Percentiles rank a stretch among this genome's conserved stretches.
phyloP scores from a whole-genome alignment of 768 basidiomycete species.

The Boletellus ananiceps region DNA sequence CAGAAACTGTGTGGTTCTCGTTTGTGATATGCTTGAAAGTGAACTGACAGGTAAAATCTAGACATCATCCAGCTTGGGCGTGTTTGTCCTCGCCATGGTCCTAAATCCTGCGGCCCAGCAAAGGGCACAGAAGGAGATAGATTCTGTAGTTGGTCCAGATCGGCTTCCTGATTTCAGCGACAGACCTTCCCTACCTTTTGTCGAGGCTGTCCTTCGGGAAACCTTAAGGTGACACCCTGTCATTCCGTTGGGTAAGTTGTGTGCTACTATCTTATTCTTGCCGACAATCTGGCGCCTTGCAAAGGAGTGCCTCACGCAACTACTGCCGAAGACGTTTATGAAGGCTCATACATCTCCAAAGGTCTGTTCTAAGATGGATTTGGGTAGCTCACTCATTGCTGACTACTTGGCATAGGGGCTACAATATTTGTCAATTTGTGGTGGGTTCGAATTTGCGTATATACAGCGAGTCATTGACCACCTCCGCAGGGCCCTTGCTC shows the following conservation, averaged over 20 bases:
- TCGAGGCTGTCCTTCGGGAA: constrained; percentile 24
- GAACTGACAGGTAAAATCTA: constrained; percentile 2
- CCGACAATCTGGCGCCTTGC: neutral
- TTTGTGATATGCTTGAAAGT: neutral
- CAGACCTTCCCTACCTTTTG: constrained; percentile 20
- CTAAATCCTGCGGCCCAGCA: constrained; percentile 22
- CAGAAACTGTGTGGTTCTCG: constrained; percentile 22
- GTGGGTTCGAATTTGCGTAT: constrained; percentile 5
- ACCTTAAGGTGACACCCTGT: constrained; percentile 23
- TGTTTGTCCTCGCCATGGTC: constrained; percentile 29
- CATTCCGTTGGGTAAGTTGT: constrained; percentile 18
- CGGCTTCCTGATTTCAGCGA: constrained; percentile 23
- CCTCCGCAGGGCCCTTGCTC: constrained; percentile 34
- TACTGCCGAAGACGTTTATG: constrained; percentile 19
- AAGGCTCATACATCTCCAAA: constrained; percentile 23
- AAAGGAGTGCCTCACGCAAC: constrained; percentile 23
- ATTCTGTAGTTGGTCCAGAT: constrained; percentile 17
- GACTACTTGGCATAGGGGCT: constrained; percentile 7
- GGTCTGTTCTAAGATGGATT: constrained; percentile 10
- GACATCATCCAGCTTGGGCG: constrained; percentile 18
- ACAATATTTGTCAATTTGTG: constrained; percentile 23
- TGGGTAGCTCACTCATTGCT: neutral
- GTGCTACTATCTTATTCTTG: neutral
- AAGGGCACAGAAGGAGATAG: constrained; percentile 25
- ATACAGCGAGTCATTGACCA: neutral